Base-by-base conservation (phyloP, 371 early-diverging fungal genomes). In the Lichtheimia hyalospora region DNA sequence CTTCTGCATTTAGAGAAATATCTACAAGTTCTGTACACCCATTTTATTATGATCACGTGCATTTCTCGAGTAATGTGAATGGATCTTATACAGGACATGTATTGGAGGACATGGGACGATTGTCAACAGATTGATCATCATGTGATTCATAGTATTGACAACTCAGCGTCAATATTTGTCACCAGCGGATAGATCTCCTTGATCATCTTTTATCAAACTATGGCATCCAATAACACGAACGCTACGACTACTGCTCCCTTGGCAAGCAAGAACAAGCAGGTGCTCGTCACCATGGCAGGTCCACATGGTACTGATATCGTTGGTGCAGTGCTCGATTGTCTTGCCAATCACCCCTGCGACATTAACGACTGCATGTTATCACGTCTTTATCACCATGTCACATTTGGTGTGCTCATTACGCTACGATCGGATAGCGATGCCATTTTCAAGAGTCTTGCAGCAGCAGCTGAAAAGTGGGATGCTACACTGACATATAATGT, bases 271-370 rank as follows among this genome's bases (percentile, higher is more conserved):
- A 76, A 83, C 49, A 89, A 89, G 57, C 82, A 81, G 49, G 82
- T 90, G 5, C 64, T 90, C n/a, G 83, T 89, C 28, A 84, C 88
- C 24, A 70, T 93, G 63, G 85, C 91, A 18, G 94, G 94, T 5
- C 90, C 91, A 5, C 94, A 93, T 65, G 94, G 94, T 49, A 93
- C 94, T 0, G 94, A 93, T 64, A 93, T 93, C 61, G 89, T 93
- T 54, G 92, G 91, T 28, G 89, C 89, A 5, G 82, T 93, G 0
- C 79, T 93, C 15, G 77, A 82, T 27, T 88, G 91, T 56, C 80
- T 89, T 16, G 86, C 90, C 43, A 81, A 78, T 34, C 86, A 89
- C 67, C 79, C 84, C 14, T 89, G 89, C 63, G 79, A 73, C 20
- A 82, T 93, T 16, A 85, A 87, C 15, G 94, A 93, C 66, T 91